A percentile compares a stretch with the other conserved stretches of the same genome.
phyloP scores from a whole-genome alignment of 768 basidiomycete species.

The Rhodotorula babjevae region DNA sequence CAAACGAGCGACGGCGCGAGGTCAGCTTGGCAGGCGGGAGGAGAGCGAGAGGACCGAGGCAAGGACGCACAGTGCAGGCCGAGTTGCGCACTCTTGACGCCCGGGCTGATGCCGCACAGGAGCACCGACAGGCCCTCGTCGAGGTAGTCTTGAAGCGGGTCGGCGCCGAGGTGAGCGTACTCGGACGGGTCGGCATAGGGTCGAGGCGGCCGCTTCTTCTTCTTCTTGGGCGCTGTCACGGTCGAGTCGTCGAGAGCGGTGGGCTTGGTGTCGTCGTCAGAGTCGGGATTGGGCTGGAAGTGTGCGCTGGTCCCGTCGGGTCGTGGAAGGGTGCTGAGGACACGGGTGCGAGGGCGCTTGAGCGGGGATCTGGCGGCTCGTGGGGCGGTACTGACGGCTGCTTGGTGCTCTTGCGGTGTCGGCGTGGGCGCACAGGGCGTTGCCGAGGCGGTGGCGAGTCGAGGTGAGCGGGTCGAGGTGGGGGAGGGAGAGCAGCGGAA shows the following conservation, averaged over 20 bases:
- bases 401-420: neutral
- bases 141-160: constrained; percentile 24
- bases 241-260: neutral
- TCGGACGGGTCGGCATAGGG: constrained; percentile 15
- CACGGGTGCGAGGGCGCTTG: neutral
- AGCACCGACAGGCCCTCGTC: neutral
- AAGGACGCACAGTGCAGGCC: constrained; percentile 16
- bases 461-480: neutral
- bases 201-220: constrained; percentile 18
- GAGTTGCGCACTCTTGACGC: constrained; percentile 6
- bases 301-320: neutral
- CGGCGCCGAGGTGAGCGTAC: constrained; percentile 21
- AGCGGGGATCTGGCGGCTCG: neutral
- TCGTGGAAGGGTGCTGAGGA: neutral
- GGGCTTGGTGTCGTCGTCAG: neutral
- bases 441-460: neutral
- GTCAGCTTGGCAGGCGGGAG: neutral
- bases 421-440: neutral
- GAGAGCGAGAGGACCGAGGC: no score
- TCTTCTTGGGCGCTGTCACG: constrained; percentile 1
- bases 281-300: neutral
- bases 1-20: no score
- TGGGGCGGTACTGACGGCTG: no score
- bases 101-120: constrained; percentile 30
- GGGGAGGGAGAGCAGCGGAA: constrained; percentile 2